Evolutionary conservation across 345 rosid species (phyloP), one percentile per base, ranked within the genome.

Genomic region (Firmiana major): DNA sequence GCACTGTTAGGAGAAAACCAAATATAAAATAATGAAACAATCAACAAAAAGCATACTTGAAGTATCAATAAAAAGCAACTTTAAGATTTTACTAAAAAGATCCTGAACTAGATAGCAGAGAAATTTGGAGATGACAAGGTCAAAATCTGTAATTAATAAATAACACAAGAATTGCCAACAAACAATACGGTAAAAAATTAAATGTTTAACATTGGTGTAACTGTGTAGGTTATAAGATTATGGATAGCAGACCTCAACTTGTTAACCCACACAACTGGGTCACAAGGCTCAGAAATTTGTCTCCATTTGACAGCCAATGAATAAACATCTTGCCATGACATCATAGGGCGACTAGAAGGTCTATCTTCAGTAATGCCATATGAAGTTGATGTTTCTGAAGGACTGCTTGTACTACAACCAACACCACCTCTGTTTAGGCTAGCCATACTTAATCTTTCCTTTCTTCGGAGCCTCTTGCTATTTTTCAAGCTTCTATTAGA

Each of bases 251-350:
- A 93, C 96, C 97, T 90, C 83, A 95, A 87, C 83, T 90, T 93
- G 89, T 95, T 89, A 78, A 95, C 88, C 99, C 99, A 95, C 73
- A 95, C 98, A 80, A 95, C 98, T 49, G 99, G 98, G 69, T 95
- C 97, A 84, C 98, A 95, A 80, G 99, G 99, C 85, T 95, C 98
- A 81, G 99, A 95, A 80, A 95, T 92, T 88, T 95, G 99, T 81
- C 99, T 91, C 99, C 99, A 95, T 88, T 84, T 90, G 71, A 93
- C 96, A 82, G 98, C 98, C 75, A 87, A 73, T 0, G 96, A 84
- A 78, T 92, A 95, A 76, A 95, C 88, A 69, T 93, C 97, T 78
- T 87, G 93, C 99, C 99, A 93, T 75, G 93, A 86, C 85, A 92
- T 86, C 75, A 73, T 79, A 70, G 79, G 81, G 79, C 88, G 93